phyloP scores from a whole-genome alignment of 2,329 filamentous ascomycete species.

The Aspergillus viridinutans region DNA sequence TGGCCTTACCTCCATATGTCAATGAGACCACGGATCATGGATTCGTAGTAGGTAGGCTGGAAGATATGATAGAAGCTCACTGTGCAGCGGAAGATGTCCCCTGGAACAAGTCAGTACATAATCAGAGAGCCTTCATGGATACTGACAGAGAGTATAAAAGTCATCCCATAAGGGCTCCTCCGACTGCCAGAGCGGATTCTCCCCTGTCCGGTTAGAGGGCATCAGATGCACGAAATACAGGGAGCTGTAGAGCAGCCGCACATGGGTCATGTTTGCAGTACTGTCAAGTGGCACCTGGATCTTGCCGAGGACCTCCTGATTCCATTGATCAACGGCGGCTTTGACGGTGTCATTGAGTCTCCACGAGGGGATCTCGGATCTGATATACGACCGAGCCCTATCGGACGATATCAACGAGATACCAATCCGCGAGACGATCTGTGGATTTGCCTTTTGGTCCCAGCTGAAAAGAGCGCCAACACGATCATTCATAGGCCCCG shows the following conservation, averaged over 20 bases:
- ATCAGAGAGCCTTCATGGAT: conserved; percentile 20
- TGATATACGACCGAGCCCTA: conserved; percentile 53
- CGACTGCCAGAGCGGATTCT: conserved; percentile 64
- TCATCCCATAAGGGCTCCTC: conserved; percentile 67
- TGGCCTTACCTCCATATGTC: conserved; percentile 60
- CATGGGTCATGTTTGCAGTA: conserved; percentile 26
- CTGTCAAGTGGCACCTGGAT: conserved; percentile 35
- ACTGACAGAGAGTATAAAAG: conserved; percentile 54
- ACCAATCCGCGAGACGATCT: conserved; percentile 59
- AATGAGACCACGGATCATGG: conserved; percentile 63
- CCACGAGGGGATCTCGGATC: background rate
- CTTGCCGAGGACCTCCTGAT: conserved; percentile 34
- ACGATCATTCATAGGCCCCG: conserved; percentile 50
- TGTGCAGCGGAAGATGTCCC: conserved; percentile 62
- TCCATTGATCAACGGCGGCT: background rate
- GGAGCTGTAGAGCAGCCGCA: conserved; percentile 29
- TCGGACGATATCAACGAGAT: conserved; percentile 63
- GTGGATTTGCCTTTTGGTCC: conserved; percentile 47
- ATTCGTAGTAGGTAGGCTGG: conserved; percentile 59
- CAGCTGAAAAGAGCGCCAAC: conserved; percentile 59
- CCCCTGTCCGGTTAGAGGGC: conserved; percentile 65
- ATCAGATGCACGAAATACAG: conserved; percentile 64
- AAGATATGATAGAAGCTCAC: conserved; percentile 63
- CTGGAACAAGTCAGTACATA: conserved; percentile 36
- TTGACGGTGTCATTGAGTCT: background rate